Evolutionary conservation across 106 monocot species (phyloP), one percentile per base, ranked within the genome.

Genomic region (Dioscorea alata): DNA sequence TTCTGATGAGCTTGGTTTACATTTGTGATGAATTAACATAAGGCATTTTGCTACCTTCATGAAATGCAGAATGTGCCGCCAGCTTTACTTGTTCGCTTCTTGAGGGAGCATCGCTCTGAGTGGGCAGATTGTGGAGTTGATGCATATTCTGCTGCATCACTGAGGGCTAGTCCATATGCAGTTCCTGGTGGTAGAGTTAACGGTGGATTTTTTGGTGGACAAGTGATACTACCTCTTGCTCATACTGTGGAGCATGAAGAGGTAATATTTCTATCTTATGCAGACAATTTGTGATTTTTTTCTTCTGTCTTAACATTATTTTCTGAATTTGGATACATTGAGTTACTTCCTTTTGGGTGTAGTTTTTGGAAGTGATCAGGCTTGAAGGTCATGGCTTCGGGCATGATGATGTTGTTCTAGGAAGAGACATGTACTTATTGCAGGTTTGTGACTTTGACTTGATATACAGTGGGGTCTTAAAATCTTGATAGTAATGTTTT

Each of bases 241-340:
- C 89, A 99, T 66, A 99, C 92, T 17, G 66, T 93, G 8, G 97
- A 99, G 59, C 75, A 93, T 50, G 92, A 99, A 85, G 97, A 99
- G 92, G 97, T 92, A 69, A 54, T 33, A 5, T 0, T 18, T 56
- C 0, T 49, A 23, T 16, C 48, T 60, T 6, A 48, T 60, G 50
- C 4, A 28, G 16, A 42, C 12, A 67, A 2, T 48, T 17, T 18
- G 19, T 28, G 16, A 10, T 57, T 18, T 57, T 9, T 13, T 24
- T 22, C 17, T 23, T n/a, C 12, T 49, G 64, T n/a, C 12, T 0
- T 42, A 1, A 42, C 42, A 42, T 42, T 3, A 10, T 42, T 42
- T 6, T 42, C 42, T 10, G 10, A 42, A 42, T 42, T 6, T 6
- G 42, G 42, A n/a, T n/a, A n/a, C n/a, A n/a, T n/a, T n/a, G n/a